Conservation (phyloP, 345 rosid genomes). For the Eucalyptus sideroxylon region DNA sequence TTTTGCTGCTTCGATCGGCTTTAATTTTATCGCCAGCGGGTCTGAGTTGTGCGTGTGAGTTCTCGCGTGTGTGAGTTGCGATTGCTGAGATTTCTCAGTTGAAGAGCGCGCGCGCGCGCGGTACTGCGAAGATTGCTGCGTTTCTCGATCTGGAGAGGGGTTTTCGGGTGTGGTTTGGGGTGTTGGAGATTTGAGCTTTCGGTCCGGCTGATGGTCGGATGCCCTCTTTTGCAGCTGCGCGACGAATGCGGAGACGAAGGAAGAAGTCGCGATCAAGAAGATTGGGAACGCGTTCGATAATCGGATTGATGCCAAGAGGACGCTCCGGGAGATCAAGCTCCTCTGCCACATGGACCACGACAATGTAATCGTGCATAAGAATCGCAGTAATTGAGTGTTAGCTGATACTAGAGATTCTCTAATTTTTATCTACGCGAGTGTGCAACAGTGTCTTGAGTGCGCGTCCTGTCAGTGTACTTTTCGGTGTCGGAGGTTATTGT, state of each 20-base stretch:
- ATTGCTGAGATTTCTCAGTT: background rate
- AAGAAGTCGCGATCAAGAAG: slow-evolving; percentile 91
- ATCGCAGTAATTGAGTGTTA: background rate
- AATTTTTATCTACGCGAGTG: background rate
- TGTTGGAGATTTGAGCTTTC: background rate
- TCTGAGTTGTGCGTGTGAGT: background rate
- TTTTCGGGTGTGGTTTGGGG: background rate
- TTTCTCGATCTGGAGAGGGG: background rate
- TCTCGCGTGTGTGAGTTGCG: background rate
- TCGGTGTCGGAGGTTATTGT: background rate
- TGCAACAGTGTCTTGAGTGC: background rate
- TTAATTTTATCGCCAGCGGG: background rate
- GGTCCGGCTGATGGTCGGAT: background rate
- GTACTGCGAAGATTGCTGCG: background rate
- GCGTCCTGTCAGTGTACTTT: background rate
- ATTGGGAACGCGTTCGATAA: slow-evolving; percentile 87
- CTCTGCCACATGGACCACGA: slow-evolving; percentile 89
- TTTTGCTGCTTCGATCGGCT: background rate
- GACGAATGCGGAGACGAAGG: slow-evolving; percentile 56
- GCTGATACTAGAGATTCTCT: background rate
- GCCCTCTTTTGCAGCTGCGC: slow-evolving; percentile 49
- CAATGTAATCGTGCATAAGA: slow-evolving; percentile 28
- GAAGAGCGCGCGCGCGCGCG: background rate
- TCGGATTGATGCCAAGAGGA: slow-evolving; percentile 85
- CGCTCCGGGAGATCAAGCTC: slow-evolving; percentile 88